These are phyloP conservation scores for Venturia asperata DNA, from an alignment of 2,329 filamentous ascomycete species.

Conservation along the genomic window DNA sequence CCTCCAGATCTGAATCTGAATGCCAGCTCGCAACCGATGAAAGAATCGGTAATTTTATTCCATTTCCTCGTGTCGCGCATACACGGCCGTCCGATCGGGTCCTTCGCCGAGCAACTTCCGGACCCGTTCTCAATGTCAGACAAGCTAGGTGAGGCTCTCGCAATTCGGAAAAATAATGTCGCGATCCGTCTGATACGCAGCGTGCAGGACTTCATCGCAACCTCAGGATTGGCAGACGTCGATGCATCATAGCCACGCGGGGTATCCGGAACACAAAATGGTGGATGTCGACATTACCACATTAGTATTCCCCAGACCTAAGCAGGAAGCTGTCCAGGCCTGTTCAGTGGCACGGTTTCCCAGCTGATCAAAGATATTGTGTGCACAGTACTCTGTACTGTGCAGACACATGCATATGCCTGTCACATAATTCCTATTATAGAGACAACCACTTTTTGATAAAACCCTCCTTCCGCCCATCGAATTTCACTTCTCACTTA, in stretches of 20 bases:
- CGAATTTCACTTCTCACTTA: too few relatives aligned
- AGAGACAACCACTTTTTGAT: not conserved
- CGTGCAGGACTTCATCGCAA: not conserved
- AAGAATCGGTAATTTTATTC: not conserved
- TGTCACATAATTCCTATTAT: slow-evolving; percentile 4
- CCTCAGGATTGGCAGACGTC: not conserved
- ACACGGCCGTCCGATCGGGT: not conserved
- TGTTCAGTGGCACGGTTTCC: not conserved
- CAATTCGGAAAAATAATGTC: not conserved
- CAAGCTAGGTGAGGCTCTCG: not conserved
- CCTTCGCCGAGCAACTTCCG: not conserved
- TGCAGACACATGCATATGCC: not conserved
- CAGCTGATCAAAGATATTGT: not conserved
- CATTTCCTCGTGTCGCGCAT: slow-evolving; percentile 9
- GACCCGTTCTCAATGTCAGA: not conserved
- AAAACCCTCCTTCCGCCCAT: not conserved
- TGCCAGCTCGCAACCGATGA: too few relatives aligned
- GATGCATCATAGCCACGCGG: not conserved
- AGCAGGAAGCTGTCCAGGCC: not conserved
- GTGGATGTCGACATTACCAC: not conserved
- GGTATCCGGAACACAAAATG: not conserved
- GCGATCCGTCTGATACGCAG: not conserved
- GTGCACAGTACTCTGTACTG: not conserved
- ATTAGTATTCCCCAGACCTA: not conserved
- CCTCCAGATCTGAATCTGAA: not conserved